These are phyloP conservation scores for Luffa aegyptiaca DNA, from an alignment of 306 rosid genomes.

Conservation along the genomic window DNA sequence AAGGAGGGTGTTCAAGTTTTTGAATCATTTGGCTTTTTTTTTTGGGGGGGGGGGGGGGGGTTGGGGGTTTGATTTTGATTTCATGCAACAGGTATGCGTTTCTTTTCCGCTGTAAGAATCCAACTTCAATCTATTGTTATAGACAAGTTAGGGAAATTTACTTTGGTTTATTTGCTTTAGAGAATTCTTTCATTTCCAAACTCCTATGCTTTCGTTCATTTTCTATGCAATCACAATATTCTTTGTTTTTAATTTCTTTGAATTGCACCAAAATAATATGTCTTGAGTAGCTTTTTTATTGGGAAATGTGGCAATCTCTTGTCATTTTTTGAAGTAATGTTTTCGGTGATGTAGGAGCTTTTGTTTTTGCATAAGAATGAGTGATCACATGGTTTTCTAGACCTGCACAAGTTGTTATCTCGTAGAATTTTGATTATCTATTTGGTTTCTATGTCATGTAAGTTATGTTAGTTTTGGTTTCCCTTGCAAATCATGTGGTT, in stretches of 20 bases:
- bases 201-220: background rate
- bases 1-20: too few relatives aligned
- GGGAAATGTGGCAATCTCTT: background rate
- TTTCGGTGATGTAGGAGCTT: conserved; percentile 14
- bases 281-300: background rate
- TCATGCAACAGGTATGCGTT: background rate
- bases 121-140: background rate
- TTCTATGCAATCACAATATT: background rate
- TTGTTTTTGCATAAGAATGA: conserved; percentile 34
- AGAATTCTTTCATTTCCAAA: background rate
- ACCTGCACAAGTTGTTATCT: background rate
- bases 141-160: background rate
- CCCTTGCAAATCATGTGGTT: background rate
- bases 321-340: background rate
- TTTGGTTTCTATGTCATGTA: background rate
- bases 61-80: too few relatives aligned
- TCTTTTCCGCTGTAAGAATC: background rate
- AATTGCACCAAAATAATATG: too few relatives aligned
- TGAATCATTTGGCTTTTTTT: background rate
- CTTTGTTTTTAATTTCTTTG: background rate
- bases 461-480: background rate
- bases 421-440: background rate
- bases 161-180: background rate
- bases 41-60: too few relatives aligned
- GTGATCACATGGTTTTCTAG: conserved; percentile 65